Evolutionary conservation across 441 rosid genomes (phyloP).

Genomic region (Kokia cookei): DNA sequence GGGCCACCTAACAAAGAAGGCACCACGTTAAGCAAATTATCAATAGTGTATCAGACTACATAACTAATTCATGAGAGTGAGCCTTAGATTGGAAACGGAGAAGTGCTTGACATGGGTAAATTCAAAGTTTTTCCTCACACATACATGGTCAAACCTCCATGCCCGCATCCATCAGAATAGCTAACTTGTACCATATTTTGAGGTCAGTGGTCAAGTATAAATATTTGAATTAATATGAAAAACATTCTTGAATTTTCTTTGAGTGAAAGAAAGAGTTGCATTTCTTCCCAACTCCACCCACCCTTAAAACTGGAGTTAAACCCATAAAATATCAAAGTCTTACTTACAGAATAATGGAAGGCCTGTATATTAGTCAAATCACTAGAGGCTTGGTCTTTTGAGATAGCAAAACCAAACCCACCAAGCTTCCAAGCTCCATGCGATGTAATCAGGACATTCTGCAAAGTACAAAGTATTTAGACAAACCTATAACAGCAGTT

Average conservation of each 20-base stretch:
- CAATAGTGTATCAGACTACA: background rate
- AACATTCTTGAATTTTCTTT: background rate
- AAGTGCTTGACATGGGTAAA: background rate
- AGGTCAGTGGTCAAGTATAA: background rate
- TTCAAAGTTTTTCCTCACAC: background rate
- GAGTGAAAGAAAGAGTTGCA: background rate
- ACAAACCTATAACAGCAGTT: background rate
- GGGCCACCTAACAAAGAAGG: background rate
- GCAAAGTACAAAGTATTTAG: slow-evolving; percentile 21
- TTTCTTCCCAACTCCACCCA: background rate
- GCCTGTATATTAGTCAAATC: slow-evolving; percentile 55
- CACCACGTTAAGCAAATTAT: background rate
- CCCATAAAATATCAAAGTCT: background rate
- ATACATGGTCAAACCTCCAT: background rate
- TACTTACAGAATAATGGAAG: slow-evolving; percentile 87
- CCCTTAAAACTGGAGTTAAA: background rate
- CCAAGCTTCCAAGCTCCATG: slow-evolving; percentile 98
- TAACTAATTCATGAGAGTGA: background rate
- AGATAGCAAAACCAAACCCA: slow-evolving; percentile 85
- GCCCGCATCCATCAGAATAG: background rate
- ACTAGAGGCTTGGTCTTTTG: slow-evolving; percentile 54
- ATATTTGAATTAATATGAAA: background rate
- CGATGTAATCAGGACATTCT: slow-evolving; percentile 85
- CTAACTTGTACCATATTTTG: background rate
- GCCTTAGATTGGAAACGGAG: background rate